Evolutionary conservation across 305 asterid species (phyloP).

Genomic region (Rubia peregrina): DNA sequence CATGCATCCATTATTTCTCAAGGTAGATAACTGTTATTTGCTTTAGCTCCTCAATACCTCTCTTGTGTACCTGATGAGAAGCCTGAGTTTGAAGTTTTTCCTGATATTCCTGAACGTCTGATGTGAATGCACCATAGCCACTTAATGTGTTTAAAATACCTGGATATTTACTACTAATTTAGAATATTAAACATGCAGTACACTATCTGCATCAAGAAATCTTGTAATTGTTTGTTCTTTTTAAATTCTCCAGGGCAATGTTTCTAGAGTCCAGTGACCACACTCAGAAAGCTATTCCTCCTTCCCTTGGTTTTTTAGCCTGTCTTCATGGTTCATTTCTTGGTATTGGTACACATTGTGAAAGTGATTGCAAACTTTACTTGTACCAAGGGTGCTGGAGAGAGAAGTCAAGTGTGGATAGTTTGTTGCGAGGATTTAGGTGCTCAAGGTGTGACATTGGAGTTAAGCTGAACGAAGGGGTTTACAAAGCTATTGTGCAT

Average conservation of each 20-base stretch:
- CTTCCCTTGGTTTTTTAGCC: conserved; percentile 72
- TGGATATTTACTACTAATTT: background rate
- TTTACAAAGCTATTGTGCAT: conserved; percentile 30
- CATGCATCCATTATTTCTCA: background rate
- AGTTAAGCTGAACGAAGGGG: conserved; percentile 23
- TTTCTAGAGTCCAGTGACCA: conserved; percentile 47
- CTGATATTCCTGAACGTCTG: background rate
- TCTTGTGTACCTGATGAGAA: background rate
- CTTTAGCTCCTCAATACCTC: background rate
- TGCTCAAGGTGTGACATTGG: conserved; percentile 78
- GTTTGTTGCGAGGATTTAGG: conserved; percentile 58
- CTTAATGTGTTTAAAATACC: background rate
- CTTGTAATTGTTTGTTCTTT: conserved; percentile 6
- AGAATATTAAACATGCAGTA: background rate
- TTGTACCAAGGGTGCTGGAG: conserved; percentile 37
- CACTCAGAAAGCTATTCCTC: conserved; percentile 63
- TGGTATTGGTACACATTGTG: conserved; percentile 26
- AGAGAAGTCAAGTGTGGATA: conserved; percentile 33
- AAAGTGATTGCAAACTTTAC: conserved; percentile 54
- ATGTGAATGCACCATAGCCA: background rate
- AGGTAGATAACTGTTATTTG: background rate
- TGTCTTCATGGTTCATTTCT: conserved; percentile 65
- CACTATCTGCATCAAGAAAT: background rate
- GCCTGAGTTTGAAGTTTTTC: background rate
- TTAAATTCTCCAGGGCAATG: conserved; percentile 44